Evolutionary conservation across 192 early-diverging fungal genomes (phyloP).

Genomic region (Anaeromyces robustus): DNA sequence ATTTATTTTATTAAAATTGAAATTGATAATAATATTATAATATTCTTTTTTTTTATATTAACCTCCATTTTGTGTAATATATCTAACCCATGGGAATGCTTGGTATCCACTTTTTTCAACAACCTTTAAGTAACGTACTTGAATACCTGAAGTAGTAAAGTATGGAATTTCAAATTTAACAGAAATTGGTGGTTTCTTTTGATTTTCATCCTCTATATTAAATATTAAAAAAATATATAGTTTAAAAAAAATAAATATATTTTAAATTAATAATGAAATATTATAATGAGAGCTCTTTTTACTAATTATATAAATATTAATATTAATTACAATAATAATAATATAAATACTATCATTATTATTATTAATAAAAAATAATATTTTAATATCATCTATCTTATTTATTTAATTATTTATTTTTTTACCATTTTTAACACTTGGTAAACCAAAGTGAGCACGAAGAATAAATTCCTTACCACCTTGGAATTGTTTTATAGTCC

Average conservation of each 20-base stretch:
- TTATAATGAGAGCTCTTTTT: too few relatives aligned
- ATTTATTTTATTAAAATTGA: slow-evolving; percentile 7
- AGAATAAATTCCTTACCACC: slow-evolving; percentile 94
- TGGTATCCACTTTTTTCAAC: slow-evolving; percentile 80
- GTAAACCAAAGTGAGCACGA: slow-evolving; percentile 70
- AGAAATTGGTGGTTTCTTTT: slow-evolving; percentile 65
- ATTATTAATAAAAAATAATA: too few relatives aligned
- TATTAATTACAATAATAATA: too few relatives aligned
- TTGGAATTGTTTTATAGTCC: slow-evolving; percentile 97
- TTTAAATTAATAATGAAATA: neutral
- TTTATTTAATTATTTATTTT: neutral
- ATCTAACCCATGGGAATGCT: slow-evolving; percentile 76
- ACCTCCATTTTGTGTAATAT: slow-evolving; percentile 75
- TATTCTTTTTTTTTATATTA: slow-evolving; percentile 5
- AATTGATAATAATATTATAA: neutral
- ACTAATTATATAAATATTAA: neutral
- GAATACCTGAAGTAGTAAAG: slow-evolving; percentile 78
- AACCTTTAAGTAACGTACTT: slow-evolving; percentile 81
- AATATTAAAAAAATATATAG: neutral
- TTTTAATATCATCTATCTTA: too few relatives aligned
- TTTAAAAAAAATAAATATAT: neutral
- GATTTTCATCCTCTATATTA: slow-evolving; percentile 49
- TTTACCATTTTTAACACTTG: slow-evolving; percentile 59
- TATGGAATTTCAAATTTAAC: slow-evolving; percentile 84
- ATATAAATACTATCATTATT: too few relatives aligned